Evolutionary conservation across 352 stramenopile genomes (phyloP).

Genomic region (Blastocystis sp.): DNA sequence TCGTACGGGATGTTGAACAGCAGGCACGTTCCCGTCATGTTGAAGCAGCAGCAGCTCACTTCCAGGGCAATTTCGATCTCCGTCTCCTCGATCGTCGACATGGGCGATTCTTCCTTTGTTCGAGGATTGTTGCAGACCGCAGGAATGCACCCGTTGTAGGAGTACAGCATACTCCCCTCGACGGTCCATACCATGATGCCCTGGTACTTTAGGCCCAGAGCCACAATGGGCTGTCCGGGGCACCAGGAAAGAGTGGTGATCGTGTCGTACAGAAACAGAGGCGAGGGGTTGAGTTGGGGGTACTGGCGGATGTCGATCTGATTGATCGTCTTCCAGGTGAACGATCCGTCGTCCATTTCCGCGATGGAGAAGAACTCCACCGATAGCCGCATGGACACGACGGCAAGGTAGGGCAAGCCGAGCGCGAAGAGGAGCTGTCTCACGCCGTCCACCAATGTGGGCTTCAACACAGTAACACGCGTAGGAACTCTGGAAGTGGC

Average conservation of each 20-base stretch:
- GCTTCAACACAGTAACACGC: not conserved
- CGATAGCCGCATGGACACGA: slow-evolving; percentile 4
- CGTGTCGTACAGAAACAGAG: slow-evolving; percentile 35
- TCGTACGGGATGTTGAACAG: slow-evolving; percentile 64
- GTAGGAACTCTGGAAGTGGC: slow-evolving; percentile 6
- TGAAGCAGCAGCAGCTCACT: slow-evolving; percentile 56
- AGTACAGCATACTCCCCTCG: slow-evolving; percentile 1
- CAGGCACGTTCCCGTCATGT: slow-evolving; percentile 9
- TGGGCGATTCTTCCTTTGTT: not conserved
- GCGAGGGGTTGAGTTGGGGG: not conserved
- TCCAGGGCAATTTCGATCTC: not conserved
- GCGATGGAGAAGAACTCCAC: slow-evolving; percentile 40
- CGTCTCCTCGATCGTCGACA: not conserved
- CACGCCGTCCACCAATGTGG: slow-evolving; percentile 1
- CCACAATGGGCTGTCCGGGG: slow-evolving; percentile 1
- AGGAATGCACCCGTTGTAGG: not conserved
- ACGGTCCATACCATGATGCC: slow-evolving; percentile 46
- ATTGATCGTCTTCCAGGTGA: not conserved
- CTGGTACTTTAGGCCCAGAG: slow-evolving; percentile 43
- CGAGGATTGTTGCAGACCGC: not conserved
- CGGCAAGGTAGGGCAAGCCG: slow-evolving; percentile 21
- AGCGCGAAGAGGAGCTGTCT: slow-evolving; percentile 3
- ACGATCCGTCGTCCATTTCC: not conserved
- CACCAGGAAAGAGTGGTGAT: slow-evolving; percentile 34
- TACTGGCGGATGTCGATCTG: slow-evolving; percentile 55